phyloP scores from a whole-genome alignment of 495 filamentous ascomycete genomes.

The Podospora fimiseda region DNA sequence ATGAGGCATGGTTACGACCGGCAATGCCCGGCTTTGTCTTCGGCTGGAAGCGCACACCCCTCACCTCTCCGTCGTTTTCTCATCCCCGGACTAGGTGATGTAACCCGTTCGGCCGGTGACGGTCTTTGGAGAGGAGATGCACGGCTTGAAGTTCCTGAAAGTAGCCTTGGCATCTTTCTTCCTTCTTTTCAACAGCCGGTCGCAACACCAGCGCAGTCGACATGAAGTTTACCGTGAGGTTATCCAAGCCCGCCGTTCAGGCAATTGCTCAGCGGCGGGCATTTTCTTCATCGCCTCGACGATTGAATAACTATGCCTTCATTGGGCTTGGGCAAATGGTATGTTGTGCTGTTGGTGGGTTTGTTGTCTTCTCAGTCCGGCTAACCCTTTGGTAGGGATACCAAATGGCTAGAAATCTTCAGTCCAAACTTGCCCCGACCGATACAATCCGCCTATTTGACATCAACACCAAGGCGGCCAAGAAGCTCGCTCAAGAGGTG shows the following conservation, averaged over 20 bases:
- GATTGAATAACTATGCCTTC: slow-evolving; percentile 69
- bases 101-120: slow-evolving; percentile 10
- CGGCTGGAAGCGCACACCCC: slow-evolving; percentile 9
- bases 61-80: background rate
- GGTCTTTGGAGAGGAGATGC: background rate
- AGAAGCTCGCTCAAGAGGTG: slow-evolving; percentile 56
- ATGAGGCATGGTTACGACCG: slow-evolving; percentile 15
- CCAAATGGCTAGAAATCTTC: slow-evolving; percentile 83
- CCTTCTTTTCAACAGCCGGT: no score
- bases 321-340: slow-evolving; percentile 87
- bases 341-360: slow-evolving; percentile 27
- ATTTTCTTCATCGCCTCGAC: slow-evolving; percentile 51
- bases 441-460: slow-evolving; percentile 70
- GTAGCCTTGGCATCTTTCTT: no score
- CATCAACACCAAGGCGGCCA: slow-evolving; percentile 57
- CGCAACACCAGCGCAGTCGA: slow-evolving; percentile 2
- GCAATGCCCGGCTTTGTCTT: slow-evolving; percentile 33
- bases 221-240: slow-evolving; percentile 29
- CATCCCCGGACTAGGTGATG: background rate
- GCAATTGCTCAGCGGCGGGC: slow-evolving; percentile 30
- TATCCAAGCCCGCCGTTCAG: slow-evolving; percentile 22
- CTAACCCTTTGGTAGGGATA: slow-evolving; percentile 46
- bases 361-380: no score
- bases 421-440: slow-evolving; percentile 61
- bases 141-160: no score